Evolutionary conservation across 768 basidiomycete genomes (phyloP), one percentile per base, ranked within the genome.

Genomic region (Dendrothele bispora): DNA sequence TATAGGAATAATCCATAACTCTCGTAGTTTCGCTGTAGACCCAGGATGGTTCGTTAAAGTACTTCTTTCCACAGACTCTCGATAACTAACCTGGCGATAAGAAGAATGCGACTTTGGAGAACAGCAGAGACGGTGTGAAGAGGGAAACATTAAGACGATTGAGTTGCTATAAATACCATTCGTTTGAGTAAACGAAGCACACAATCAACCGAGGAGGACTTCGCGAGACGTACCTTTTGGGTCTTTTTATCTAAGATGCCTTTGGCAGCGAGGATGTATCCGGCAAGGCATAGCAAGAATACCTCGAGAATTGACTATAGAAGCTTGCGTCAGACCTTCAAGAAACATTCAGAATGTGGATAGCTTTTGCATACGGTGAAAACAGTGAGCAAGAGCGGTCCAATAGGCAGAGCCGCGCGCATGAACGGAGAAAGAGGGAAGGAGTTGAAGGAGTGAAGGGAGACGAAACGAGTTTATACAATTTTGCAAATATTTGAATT

Each of bases 91-190:
- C 80, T 62, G 95, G 93, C 0, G 87, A 82, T 34, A 94, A 66
- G 62, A 88, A 91, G 70, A 95, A 95, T 0, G 95, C 95, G 18
- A 98, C 93, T 69, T 97, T 98, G 11, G 90, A 93, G 68, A 95
- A 95, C 26, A 95, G 72, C 5, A 95, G 79, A 0, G 88, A 85
- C 0, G 90, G 88, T 0, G 89, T 91, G 69, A 98, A 97, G 26
- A 98, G 79, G 0, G 88, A 88, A 20, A 95, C 83, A 63, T 95
- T 95, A 43, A 95, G 69, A 18, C 79, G 74, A 58, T 91, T 92
- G 17, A 91, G 69, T 78, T 83, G 79, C 88, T 89, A 58, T 14
- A 32, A 38, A 21, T 20, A 21, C 7, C 46, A 18, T 27, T 14
- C 32, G 35, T 38, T 30, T 20, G 25, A 45, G 1, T 20, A 43